A percentile compares a stretch with the other conserved stretches of the same genome.
Evolutionary conservation across 495 filamentous ascomycete species (phyloP).

Genomic region (Glarea lozoyensis): DNA sequence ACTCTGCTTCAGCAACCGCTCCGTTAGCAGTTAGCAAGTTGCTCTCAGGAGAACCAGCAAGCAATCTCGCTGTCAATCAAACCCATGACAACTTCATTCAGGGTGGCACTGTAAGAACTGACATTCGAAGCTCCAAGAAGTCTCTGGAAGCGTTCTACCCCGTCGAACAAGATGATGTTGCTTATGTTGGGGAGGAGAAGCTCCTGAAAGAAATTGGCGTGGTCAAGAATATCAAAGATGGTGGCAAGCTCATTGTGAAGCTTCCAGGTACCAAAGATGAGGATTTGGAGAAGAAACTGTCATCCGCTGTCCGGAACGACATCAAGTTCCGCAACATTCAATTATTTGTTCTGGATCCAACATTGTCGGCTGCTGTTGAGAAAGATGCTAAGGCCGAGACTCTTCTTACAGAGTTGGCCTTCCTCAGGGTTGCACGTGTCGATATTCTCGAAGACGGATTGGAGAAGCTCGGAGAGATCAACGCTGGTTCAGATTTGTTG

Average conservation of each 20-base stretch:
- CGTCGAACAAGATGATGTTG: constrained; percentile 67
- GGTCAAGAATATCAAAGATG: constrained; percentile 57
- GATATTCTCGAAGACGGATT: constrained; percentile 40
- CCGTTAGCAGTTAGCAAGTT: constrained; percentile 60
- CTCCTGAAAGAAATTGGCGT: constrained; percentile 70
- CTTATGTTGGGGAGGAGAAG: constrained; percentile 68
- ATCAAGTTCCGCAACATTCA: constrained; percentile 58
- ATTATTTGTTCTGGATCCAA: constrained; percentile 66
- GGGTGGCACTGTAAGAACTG: constrained; percentile 75
- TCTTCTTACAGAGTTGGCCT: constrained; percentile 64
- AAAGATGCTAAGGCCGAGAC: constrained; percentile 45
- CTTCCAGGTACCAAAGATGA: constrained; percentile 73
- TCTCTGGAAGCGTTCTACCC: constrained; percentile 76
- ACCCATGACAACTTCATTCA: constrained; percentile 79
- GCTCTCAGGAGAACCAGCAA: constrained; percentile 63
- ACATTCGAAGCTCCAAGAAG: constrained; percentile 76
- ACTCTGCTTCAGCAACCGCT: constrained; percentile 55
- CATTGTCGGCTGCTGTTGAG: constrained; percentile 51
- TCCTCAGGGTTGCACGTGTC: constrained; percentile 63
- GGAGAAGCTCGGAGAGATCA: constrained; percentile 49
- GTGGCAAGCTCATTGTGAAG: constrained; percentile 65
- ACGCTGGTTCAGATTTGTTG: constrained; percentile 44
- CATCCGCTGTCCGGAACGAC: constrained; percentile 52
- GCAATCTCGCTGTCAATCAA: constrained; percentile 67
- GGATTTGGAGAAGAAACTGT: constrained; percentile 83